Conservation (phyloP, 2,329 filamentous ascomycete species). For the Colletotrichum sublineola region DNA sequence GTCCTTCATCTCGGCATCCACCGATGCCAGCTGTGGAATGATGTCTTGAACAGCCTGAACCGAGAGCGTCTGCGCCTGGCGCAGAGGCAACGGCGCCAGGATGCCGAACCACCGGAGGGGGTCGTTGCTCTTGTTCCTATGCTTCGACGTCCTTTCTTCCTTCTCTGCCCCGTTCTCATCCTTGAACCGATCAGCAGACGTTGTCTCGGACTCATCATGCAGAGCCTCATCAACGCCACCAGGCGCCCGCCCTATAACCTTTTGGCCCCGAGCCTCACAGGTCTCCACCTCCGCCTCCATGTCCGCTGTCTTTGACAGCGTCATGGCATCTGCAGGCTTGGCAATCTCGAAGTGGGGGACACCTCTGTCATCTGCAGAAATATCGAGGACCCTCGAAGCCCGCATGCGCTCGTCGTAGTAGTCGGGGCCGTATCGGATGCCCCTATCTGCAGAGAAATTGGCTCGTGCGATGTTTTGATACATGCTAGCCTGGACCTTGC, state of each 20-base stretch:
- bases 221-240: conserved; percentile 14
- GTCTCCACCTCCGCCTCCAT: neutral
- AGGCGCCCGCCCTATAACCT: conserved; percentile 3
- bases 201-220: conserved; percentile 6
- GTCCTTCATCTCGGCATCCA: conserved; percentile 72
- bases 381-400: conserved; percentile 63
- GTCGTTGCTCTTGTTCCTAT: conserved; percentile 53
- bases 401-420: conserved; percentile 82
- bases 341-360: conserved; percentile 46
- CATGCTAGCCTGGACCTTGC: conserved; percentile 66
- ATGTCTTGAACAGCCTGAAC: conserved; percentile 67
- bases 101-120: conserved; percentile 72
- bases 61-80: conserved; percentile 71
- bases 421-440: conserved; percentile 75
- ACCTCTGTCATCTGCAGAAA: conserved; percentile 42
- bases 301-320: neutral
- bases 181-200: conserved; percentile 21
- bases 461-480: conserved; percentile 77
- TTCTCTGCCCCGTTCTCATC: conserved; percentile 31
- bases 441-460: conserved; percentile 77
- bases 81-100: conserved; percentile 65
- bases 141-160: conserved; percentile 31
- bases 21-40: conserved; percentile 68
- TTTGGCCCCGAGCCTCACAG: conserved; percentile 33
- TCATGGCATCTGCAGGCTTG: conserved; percentile 34